A percentile compares a stretch with the other conserved stretches of the same genome.
These are phyloP conservation scores for Tuber umbilicatum DNA, from an alignment of 495 filamentous ascomycete species.

Conservation along the genomic window DNA sequence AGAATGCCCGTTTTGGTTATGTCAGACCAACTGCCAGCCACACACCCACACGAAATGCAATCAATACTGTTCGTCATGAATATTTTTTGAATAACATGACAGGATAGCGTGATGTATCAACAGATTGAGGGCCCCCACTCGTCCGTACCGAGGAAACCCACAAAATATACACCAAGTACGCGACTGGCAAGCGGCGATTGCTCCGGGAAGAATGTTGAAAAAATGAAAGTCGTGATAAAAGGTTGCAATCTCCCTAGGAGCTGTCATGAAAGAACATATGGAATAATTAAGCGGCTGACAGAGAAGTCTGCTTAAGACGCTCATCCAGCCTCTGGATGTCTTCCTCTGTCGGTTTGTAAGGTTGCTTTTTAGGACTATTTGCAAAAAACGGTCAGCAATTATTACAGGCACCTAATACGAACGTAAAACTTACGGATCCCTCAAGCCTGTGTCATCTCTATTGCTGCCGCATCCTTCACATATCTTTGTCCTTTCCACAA, in stretches of 20 bases:
- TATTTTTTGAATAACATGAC: neutral
- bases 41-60: conserved; percentile 20
- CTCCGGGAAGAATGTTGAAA: conserved; percentile 13
- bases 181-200: conserved; percentile 12
- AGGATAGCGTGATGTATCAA: conserved; percentile 26
- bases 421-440: conserved; percentile 42
- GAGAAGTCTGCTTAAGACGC: conserved; percentile 31
- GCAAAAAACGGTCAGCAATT: conserved; percentile 13
- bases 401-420: neutral
- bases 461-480: conserved; percentile 39
- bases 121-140: neutral
- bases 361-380: conserved; percentile 36
- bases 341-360: conserved; percentile 35
- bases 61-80: conserved; percentile 7
- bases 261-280: neutral
- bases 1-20: conserved; percentile 19
- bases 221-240: conserved; percentile 16
- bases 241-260: conserved; percentile 13
- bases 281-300: conserved; percentile 21
- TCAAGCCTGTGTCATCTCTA: conserved; percentile 39
- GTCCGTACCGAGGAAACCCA: neutral
- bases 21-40: conserved; percentile 9
- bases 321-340: conserved; percentile 39
- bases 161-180: neutral
- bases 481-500: conserved; percentile 24